Percentiles rank a stretch among this genome's conserved stretches.
These are phyloP conservation scores for Parvularia atlantis DNA, from an alignment of 78 protist species.

Conservation along the genomic window DNA sequence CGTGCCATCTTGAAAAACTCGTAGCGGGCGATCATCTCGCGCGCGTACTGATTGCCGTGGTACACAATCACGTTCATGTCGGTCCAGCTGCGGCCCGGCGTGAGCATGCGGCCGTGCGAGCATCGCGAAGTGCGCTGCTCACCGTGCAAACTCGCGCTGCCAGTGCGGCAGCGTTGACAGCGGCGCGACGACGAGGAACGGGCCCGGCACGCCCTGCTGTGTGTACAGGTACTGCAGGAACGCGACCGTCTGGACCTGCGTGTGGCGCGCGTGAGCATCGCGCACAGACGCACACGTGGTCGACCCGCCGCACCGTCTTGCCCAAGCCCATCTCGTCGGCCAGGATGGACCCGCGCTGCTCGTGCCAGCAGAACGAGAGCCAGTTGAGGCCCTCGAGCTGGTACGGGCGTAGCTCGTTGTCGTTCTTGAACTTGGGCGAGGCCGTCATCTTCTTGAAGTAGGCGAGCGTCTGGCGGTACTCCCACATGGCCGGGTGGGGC, in stretches of 20 bases:
- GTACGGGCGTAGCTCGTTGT: constrained; percentile 63
- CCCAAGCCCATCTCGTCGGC: constrained; percentile 71
- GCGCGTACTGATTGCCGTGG: constrained; percentile 26
- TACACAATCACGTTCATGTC: constrained; percentile 49
- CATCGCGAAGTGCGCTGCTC: constrained; percentile 76
- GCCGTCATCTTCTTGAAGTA: not conserved
- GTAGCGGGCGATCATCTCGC: constrained; percentile 62
- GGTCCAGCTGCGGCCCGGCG: too few species aligned
- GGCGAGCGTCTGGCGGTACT: too few species aligned
- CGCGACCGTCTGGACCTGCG: constrained; percentile 39
- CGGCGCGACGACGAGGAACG: constrained; percentile 88
- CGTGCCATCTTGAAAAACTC: constrained; percentile 63
- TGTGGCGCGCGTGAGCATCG: too few species aligned
- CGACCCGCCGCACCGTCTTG: too few species aligned
- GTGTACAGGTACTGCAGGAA: constrained; percentile 41
- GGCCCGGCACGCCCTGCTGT: constrained; percentile 56
- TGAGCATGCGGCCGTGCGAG: too few species aligned
- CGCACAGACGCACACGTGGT: too few species aligned
- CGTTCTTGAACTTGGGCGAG: not conserved
- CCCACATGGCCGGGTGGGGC: too few species aligned
- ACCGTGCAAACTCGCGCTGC: constrained; percentile 70
- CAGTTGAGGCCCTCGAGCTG: constrained; percentile 82
- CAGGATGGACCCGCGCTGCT: constrained; percentile 33
- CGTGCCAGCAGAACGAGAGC: constrained; percentile 35
- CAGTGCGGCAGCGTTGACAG: constrained; percentile 24